Conservation (phyloP, 2,329 filamentous ascomycete species). For the Neofusicoccum laricinum region DNA sequence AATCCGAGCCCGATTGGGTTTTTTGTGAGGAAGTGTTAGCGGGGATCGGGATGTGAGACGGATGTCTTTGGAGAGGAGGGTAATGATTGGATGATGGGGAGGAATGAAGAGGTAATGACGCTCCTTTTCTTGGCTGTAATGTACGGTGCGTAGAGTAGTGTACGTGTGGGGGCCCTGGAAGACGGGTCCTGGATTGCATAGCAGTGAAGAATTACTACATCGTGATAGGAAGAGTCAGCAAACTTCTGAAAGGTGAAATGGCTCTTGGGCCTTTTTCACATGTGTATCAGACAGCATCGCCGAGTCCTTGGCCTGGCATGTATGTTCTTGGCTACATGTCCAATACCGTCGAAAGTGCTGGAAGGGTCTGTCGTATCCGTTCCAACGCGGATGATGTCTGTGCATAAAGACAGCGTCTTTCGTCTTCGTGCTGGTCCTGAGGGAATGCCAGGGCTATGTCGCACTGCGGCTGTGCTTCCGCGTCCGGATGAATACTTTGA, state of each 20-base stretch:
- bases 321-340: background rate
- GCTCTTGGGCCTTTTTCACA: too few species aligned
- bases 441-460: too few species aligned
- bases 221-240: too few species aligned
- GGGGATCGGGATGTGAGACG: background rate
- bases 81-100: background rate
- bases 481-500: too few species aligned
- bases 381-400: too few species aligned
- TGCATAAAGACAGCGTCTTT: too few species aligned
- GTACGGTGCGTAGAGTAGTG: background rate
- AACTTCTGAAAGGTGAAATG: too few species aligned
- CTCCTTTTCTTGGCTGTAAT: background rate
- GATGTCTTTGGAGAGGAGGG: background rate
- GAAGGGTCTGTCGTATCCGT: background rate
- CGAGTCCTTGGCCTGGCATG: background rate
- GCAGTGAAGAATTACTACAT: background rate
- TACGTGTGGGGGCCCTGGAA: background rate
- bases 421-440: too few species aligned
- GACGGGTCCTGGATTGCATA: background rate
- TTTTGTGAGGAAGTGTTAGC: slow-evolving; percentile 24
- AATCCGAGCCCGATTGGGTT: slow-evolving; percentile 48
- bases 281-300: too few species aligned
- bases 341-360: background rate
- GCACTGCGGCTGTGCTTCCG: too few species aligned
- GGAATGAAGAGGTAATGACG: background rate